Evolutionary conservation across 192 early-diverging fungal genomes (phyloP).

Genomic region (Linnemannia hyalina): DNA sequence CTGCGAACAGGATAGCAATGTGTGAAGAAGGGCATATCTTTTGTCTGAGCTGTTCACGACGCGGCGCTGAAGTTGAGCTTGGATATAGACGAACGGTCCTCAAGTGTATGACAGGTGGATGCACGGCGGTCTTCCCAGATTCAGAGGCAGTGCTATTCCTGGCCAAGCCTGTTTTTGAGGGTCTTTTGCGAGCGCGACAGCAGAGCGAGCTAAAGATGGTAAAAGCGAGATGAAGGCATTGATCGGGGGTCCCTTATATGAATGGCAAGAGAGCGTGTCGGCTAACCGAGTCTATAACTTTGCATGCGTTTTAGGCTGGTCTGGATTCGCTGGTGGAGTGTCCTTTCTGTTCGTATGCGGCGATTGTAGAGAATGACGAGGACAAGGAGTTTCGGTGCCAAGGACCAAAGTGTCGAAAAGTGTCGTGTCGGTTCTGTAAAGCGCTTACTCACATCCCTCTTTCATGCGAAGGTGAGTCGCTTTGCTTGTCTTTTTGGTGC

Average conservation of each 20-base stretch:
- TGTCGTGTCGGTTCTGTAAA: slow-evolving; percentile 65
- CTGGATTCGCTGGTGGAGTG: slow-evolving; percentile 58
- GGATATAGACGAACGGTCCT: slow-evolving; percentile 60
- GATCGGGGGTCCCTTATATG: neutral
- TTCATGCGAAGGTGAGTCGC: slow-evolving; percentile 62
- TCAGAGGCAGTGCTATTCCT: slow-evolving; percentile 60
- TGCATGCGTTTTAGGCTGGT: slow-evolving; percentile 42
- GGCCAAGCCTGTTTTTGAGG: slow-evolving; percentile 46
- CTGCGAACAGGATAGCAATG: slow-evolving; percentile 56
- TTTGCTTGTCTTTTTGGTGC: neutral
- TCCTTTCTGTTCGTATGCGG: slow-evolving; percentile 62
- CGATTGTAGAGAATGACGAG: slow-evolving; percentile 53
- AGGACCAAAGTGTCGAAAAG: slow-evolving; percentile 55
- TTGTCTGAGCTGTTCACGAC: slow-evolving; percentile 63
- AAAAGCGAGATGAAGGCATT: slow-evolving; percentile 10
- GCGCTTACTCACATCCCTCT: slow-evolving; percentile 64
- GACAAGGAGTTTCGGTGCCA: slow-evolving; percentile 69
- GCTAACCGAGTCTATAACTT: neutral
- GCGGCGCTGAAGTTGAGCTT: slow-evolving; percentile 65
- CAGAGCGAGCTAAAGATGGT: slow-evolving; percentile 61
- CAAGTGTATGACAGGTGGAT: slow-evolving; percentile 64
- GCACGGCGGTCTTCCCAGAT: slow-evolving; percentile 56
- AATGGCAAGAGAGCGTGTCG: neutral
- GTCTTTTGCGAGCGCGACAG: slow-evolving; percentile 58
- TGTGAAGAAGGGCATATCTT: slow-evolving; percentile 73